phyloP scores from a whole-genome alignment of 345 rosid species.

The Pugionium cornutum region DNA sequence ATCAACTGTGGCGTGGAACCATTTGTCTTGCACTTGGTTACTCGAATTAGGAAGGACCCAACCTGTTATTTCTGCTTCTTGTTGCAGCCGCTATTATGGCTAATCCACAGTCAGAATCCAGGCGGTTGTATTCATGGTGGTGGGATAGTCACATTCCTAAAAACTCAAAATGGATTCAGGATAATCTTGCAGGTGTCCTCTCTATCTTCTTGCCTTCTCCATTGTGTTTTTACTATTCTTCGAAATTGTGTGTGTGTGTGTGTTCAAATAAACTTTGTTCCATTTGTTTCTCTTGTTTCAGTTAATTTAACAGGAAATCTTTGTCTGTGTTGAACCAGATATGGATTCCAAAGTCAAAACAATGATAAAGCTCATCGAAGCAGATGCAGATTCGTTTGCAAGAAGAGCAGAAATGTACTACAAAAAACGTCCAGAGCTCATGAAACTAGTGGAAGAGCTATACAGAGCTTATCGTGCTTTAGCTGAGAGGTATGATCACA shows the following conservation, averaged over 20 bases:
- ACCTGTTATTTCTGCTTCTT: conserved; percentile 27
- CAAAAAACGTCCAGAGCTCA: conserved; percentile 97
- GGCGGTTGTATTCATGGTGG: conserved; percentile 69
- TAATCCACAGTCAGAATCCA: conserved; percentile 44
- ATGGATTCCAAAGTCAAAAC: conserved; percentile 92
- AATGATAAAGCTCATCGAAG: conserved; percentile 97
- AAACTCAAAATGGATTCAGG: conserved; percentile 99
- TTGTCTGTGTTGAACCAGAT: conserved; percentile 47
- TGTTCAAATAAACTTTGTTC: not conserved
- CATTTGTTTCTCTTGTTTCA: not conserved
- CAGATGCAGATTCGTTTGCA: conserved; percentile 99
- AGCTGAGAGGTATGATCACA: conserved; percentile 96
- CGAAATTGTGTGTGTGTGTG: not conserved
- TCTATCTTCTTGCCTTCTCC: not conserved
- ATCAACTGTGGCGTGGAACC: not conserved
- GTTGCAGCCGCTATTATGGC: conserved; percentile 55
- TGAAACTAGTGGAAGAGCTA: conserved; percentile 95
- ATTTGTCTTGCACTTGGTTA: conserved; percentile 14
- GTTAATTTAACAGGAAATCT: not conserved
- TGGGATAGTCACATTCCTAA: conserved; percentile 98
- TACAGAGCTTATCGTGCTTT: conserved; percentile 98
- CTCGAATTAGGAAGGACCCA: conserved; percentile 3
- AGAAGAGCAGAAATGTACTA: conserved; percentile 99
- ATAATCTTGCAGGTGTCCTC: conserved; percentile 52
- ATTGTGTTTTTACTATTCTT: conserved; percentile 1